Percentiles rank a stretch among this genome's conserved stretches.
phyloP scores from a whole-genome alignment of 192 early-diverging fungal species.

The Chytriomyces sp. region DNA sequence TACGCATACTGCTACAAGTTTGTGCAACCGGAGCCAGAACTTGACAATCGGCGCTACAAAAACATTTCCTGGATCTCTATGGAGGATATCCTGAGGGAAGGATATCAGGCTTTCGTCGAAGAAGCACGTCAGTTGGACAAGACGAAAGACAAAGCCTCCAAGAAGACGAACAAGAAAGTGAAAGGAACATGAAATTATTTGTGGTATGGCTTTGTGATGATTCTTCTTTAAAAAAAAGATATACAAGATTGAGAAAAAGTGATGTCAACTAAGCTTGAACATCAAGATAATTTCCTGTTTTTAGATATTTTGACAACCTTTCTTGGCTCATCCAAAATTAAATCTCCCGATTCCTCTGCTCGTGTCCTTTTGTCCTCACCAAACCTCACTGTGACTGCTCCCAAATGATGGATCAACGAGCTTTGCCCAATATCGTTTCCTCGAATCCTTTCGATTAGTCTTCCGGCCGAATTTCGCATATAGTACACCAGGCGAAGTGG shows the following conservation, averaged over 20 bases:
- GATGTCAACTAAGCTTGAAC: too few species aligned
- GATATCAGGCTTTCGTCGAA: too few species aligned
- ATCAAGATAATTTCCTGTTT: background rate
- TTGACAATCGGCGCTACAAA: background rate
- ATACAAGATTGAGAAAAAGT: too few species aligned
- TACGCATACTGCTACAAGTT: conserved; percentile 5
- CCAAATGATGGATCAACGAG: background rate
- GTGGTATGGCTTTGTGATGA: too few species aligned
- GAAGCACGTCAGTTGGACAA: too few species aligned
- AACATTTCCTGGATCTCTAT: background rate
- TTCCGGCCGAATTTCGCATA: conserved; percentile 10
- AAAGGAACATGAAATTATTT: too few species aligned
- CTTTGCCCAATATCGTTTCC: conserved; percentile 2
- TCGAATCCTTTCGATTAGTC: background rate
- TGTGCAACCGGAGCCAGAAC: background rate
- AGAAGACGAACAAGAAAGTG: too few species aligned
- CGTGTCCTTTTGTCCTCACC: conserved; percentile 3
- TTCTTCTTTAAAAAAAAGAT: too few species aligned
- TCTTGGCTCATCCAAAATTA: conserved; percentile 16
- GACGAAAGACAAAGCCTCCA: too few species aligned
- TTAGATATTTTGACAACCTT: conserved; percentile 15
- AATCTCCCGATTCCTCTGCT: background rate
- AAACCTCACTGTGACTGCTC: conserved; percentile 10
- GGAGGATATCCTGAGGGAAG: too few species aligned
- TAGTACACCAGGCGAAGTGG: conserved; percentile 9